Conservation (phyloP, 108 stramenopile species). For the Mediolabrus comicus region DNA sequence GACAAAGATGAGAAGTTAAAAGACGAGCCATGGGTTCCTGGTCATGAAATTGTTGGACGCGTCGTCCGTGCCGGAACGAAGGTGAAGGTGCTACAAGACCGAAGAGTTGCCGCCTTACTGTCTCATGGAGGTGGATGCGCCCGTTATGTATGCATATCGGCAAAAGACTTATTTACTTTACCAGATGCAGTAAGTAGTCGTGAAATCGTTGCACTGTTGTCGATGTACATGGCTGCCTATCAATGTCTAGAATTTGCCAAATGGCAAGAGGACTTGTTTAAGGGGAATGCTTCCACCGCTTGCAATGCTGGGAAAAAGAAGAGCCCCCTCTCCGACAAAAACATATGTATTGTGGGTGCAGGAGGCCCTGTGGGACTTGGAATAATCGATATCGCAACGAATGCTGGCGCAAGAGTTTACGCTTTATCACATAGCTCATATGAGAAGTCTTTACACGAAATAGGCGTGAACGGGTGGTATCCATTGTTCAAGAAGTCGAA, state of each 20-base stretch:
- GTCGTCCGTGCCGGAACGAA: background rate
- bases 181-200: constrained; percentile 43
- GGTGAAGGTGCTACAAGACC: background rate
- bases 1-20: background rate
- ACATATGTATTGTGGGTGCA: constrained; percentile 65
- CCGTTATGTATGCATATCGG: constrained; percentile 47
- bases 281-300: background rate
- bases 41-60: background rate
- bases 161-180: constrained; percentile 52
- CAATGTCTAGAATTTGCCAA: constrained; percentile 28
- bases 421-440: constrained; percentile 19
- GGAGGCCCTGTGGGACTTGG: constrained; percentile 57
- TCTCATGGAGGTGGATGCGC: constrained; percentile 66
- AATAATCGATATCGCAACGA: constrained; percentile 54
- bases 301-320: background rate
- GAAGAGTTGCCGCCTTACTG: constrained; percentile 59
- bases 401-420: constrained; percentile 54
- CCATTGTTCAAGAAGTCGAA: background rate
- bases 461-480: background rate
- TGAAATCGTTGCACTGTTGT: constrained; percentile 55
- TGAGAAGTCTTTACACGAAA: background rate
- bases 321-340: constrained; percentile 51
- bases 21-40: background rate
- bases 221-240: constrained; percentile 76
- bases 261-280: background rate